Conservation (phyloP, 1,139 yeast species). For the Diutina catenulata region DNA sequence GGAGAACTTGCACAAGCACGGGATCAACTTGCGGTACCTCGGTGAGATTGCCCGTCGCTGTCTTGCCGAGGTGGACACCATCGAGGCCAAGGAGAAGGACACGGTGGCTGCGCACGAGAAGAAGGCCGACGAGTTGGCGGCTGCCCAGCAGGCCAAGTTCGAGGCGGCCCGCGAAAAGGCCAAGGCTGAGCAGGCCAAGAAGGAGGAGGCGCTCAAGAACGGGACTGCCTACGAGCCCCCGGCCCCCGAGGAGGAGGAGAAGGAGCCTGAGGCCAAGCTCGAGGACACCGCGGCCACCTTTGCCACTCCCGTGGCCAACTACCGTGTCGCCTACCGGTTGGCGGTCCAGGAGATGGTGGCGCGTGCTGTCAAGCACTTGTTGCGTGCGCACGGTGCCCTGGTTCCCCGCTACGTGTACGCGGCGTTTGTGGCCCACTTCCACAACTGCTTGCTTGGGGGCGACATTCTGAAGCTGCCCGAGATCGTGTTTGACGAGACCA, state of each 20-base stretch:
- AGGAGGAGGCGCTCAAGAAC: conserved; percentile 18
- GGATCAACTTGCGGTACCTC: conserved; percentile 83
- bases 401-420: conserved; percentile 50
- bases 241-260: conserved; percentile 17
- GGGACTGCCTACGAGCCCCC: conserved; percentile 12
- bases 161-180: conserved; percentile 21
- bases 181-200: conserved; percentile 14
- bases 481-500: conserved; percentile 30
- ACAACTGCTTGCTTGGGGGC: conserved; percentile 58
- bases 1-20: conserved; percentile 57
- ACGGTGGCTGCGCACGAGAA: conserved; percentile 12
- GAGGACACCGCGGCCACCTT: conserved; percentile 19
- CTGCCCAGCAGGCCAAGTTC: conserved; percentile 14
- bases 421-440: conserved; percentile 53
- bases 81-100: conserved; percentile 15
- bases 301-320: conserved; percentile 30
- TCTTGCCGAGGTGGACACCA: conserved; percentile 10
- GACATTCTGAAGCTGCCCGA: conserved; percentile 32
- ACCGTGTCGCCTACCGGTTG: conserved; percentile 34
- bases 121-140: conserved; percentile 14
- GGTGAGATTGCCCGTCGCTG: conserved; percentile 40
- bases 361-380: conserved; percentile 67
- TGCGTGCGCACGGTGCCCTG: conserved; percentile 35
- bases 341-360: conserved; percentile 62
- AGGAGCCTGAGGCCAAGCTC: conserved; percentile 11